phyloP scores from a whole-genome alignment of 169 alveolate genomes.

The Plasmodium gallinaceum region DNA sequence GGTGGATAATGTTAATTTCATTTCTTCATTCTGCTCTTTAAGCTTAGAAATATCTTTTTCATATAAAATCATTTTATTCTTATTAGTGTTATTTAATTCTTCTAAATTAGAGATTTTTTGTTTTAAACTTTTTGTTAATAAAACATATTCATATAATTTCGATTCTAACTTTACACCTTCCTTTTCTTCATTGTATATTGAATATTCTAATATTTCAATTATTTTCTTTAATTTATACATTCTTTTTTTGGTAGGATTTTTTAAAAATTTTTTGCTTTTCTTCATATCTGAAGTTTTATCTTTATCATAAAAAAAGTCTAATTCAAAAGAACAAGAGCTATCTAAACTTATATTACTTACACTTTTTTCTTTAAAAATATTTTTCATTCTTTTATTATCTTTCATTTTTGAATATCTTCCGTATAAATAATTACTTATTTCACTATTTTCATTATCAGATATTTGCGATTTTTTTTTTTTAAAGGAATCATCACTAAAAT shows the following conservation, averaged over 20 bases:
- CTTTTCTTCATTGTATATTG: slow-evolving; percentile 75
- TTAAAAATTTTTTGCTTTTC: slow-evolving; percentile 51
- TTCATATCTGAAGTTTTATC: slow-evolving; percentile 9
- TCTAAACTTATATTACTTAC: slow-evolving; percentile 46
- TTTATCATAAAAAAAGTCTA: slow-evolving; percentile 2
- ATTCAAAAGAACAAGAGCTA: slow-evolving; percentile 53
- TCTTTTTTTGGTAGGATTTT: slow-evolving; percentile 75
- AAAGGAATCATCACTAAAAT: no score
- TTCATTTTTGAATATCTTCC: slow-evolving; percentile 4
- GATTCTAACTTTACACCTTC: slow-evolving; percentile 55
- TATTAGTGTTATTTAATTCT: slow-evolving; percentile 28
- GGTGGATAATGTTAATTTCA: slow-evolving; percentile 70
- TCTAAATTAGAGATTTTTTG: slow-evolving; percentile 36
- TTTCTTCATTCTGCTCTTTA: slow-evolving; percentile 75
- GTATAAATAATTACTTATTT: slow-evolving; percentile 15
- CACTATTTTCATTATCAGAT: slow-evolving; percentile 1
- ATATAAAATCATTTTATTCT: slow-evolving; percentile 42
- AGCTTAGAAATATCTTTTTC: slow-evolving; percentile 71
- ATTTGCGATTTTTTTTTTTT: neutral
- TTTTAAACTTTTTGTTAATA: slow-evolving; percentile 33
- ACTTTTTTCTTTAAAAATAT: neutral
- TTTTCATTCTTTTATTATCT: neutral
- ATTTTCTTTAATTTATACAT: slow-evolving; percentile 72
- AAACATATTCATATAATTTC: slow-evolving; percentile 45
- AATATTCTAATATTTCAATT: slow-evolving; percentile 63